Conservation (phyloP, 176 grass and related monocot genomes). For the Metroxylon sagu region DNA sequence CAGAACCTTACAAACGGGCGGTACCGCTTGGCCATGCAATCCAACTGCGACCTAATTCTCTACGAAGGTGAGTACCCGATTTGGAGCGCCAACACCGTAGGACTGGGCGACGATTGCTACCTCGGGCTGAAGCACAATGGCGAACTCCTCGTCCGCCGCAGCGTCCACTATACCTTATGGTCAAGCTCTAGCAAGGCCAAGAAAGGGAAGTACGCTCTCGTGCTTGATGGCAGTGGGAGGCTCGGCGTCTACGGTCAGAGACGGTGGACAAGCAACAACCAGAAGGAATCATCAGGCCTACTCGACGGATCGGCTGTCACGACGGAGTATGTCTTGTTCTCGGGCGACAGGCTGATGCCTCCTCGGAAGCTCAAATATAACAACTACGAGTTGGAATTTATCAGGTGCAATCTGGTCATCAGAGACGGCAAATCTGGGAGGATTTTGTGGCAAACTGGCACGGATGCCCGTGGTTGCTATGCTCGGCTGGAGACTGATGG, state of each 20-base stretch:
- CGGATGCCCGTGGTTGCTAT: not conserved
- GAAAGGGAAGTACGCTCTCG: slow-evolving; percentile 5
- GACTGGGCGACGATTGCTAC: not conserved
- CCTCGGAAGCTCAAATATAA: slow-evolving; percentile 5
- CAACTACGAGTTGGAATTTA: not conserved
- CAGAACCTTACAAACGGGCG: slow-evolving; percentile 11
- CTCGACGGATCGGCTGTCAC: not conserved
- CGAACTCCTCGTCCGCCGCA: slow-evolving; percentile 2
- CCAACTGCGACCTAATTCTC: slow-evolving; percentile 3
- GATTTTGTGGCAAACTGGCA: slow-evolving; percentile 2
- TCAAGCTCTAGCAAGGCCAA: slow-evolving; percentile 3
- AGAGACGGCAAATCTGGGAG: not conserved
- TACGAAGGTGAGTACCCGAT: not conserved
- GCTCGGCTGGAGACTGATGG: not conserved
- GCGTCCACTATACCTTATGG: slow-evolving; percentile 5
- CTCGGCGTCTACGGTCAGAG: slow-evolving; percentile 10
- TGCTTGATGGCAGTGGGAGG: not conserved
- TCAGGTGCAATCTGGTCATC: slow-evolving; percentile 3
- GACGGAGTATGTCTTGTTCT: slow-evolving; percentile 1
- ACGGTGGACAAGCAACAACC: slow-evolving; percentile 9
- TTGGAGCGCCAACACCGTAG: slow-evolving; percentile 1
- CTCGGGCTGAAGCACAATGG: not conserved
- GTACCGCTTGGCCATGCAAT: slow-evolving; percentile 6
- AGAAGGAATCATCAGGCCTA: not conserved
- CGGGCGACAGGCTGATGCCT: slow-evolving; percentile 1